Evolutionary conservation across 1,284 basidiomycete species (phyloP), one percentile per base, ranked within the genome.

Genomic region (Gomphus bonarii): DNA sequence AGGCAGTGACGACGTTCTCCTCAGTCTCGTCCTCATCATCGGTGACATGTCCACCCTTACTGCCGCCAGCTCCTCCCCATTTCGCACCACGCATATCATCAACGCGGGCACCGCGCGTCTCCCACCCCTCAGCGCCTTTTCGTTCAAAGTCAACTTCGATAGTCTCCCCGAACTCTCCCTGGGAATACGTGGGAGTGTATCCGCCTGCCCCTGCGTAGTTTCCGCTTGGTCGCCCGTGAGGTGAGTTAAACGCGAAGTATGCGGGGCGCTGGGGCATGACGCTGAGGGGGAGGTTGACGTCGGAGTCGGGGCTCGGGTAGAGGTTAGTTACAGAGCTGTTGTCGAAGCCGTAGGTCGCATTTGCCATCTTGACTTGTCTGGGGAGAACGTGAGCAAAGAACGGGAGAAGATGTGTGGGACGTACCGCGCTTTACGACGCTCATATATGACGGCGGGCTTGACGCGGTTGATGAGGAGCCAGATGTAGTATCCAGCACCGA

Each of bases 401-500:
- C 8, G n/a, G 16, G 38, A 14, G 16, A 38, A n/a, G 25, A 20
- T 20, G n/a, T 62, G 57, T 54, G 31, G 40, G 47, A 69, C 74
- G 61, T 59, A 82, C 79, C 82, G 73, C 25, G 79, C 82, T 69
- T 81, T 89, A 58, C 91, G 79, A 48, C 85, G 75, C 40, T 79
- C 78, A 57, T 88, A 82, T 65, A 95, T 84, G 8, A 95, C 81
- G 1, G 72, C 67, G 0, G 86, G 80, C 63, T 91, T 87, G 28
- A 81, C 85, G 63, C 79, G 74, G 65, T 85, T 81, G 82, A 95
- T 91, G 69, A 84, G 69, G 54, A 69, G 73, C 64, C 81, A 82
- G 64, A 95, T 88, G 68, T 88, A 95, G 84, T 88, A 93, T 70
- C 89, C 85, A 0, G 91, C 88, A 42, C 73, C 68, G 49, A 90